These are phyloP conservation scores for Monascus ruber DNA, from an alignment of 2,329 filamentous ascomycete species.

Conservation along the genomic window DNA sequence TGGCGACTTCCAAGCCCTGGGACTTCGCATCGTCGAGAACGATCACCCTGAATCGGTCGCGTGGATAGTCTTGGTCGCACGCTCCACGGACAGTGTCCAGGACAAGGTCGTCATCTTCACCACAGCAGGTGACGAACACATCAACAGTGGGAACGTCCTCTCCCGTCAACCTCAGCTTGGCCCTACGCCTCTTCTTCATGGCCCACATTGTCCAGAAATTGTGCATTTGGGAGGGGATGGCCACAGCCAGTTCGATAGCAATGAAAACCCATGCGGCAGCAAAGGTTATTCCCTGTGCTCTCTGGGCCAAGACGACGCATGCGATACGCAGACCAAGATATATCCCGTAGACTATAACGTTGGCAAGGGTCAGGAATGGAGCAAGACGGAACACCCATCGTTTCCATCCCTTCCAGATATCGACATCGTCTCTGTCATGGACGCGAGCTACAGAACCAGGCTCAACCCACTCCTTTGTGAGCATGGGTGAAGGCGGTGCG, in stretches of 20 bases:
- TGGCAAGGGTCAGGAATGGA: constrained; percentile 24
- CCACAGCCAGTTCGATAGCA: constrained; percentile 42
- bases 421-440: constrained; percentile 25
- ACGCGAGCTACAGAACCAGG: constrained; percentile 25
- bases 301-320: constrained; percentile 44
- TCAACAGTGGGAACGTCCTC: constrained; percentile 30
- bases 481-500: constrained; percentile 16
- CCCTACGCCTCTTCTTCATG: constrained; percentile 43
- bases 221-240: constrained; percentile 46
- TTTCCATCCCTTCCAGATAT: constrained; percentile 27
- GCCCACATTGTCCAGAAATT: constrained; percentile 48
- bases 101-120: constrained; percentile 32
- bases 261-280: constrained; percentile 48
- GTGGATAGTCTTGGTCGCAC: constrained; percentile 30
- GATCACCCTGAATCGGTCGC: constrained; percentile 25
- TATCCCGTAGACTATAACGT: constrained; percentile 24
- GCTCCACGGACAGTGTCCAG: constrained; percentile 30
- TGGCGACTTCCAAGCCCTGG: constrained; percentile 19
- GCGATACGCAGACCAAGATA: constrained; percentile 43
- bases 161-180: constrained; percentile 39
- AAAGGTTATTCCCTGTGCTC: constrained; percentile 29
- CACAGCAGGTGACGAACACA: constrained; percentile 34
- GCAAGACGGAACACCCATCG: constrained; percentile 22
- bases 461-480: constrained; percentile 27
- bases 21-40: constrained; percentile 31